Conservation (phyloP, 192 early-diverging fungal species). For the Lunasporangiospora selenospora region DNA sequence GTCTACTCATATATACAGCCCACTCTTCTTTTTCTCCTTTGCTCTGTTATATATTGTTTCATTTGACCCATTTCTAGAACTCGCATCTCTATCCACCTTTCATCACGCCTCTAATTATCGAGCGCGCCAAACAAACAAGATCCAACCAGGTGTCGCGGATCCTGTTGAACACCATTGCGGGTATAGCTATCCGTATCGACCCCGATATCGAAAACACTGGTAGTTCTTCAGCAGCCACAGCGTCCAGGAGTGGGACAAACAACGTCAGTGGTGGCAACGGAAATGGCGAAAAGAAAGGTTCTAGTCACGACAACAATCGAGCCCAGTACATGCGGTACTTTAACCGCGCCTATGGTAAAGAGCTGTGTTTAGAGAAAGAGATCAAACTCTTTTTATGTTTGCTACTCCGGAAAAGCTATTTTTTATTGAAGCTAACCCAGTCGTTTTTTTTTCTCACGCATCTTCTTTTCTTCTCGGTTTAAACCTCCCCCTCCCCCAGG, state of each 20-base stretch:
- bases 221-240: background rate
- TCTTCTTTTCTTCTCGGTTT: background rate
- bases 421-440: too few species aligned
- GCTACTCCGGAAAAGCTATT: too few species aligned
- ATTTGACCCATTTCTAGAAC: too few species aligned
- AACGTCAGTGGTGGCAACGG: too few species aligned
- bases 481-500: background rate
- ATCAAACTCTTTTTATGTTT: too few species aligned
- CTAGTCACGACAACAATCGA: constrained; percentile 12
- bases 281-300: too few species aligned
- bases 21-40: background rate
- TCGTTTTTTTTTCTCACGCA: background rate
- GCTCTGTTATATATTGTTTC: too few species aligned
- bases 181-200: constrained; percentile 36
- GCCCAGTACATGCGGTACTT: constrained; percentile 38
- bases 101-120: constrained; percentile 32
- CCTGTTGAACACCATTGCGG: constrained; percentile 31
- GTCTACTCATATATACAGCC: too few species aligned
- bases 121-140: constrained; percentile 33
- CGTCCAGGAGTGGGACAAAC: background rate
- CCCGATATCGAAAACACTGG: constrained; percentile 29
- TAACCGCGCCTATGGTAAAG: constrained; percentile 35
- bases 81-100: constrained; percentile 38
- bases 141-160: constrained; percentile 32
- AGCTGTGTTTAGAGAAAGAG: too few species aligned